Percentiles rank a stretch among this genome's conserved stretches.
Evolutionary conservation across 2,329 filamentous ascomycete species (phyloP).

Genomic region (Aspergillus proliferans): DNA sequence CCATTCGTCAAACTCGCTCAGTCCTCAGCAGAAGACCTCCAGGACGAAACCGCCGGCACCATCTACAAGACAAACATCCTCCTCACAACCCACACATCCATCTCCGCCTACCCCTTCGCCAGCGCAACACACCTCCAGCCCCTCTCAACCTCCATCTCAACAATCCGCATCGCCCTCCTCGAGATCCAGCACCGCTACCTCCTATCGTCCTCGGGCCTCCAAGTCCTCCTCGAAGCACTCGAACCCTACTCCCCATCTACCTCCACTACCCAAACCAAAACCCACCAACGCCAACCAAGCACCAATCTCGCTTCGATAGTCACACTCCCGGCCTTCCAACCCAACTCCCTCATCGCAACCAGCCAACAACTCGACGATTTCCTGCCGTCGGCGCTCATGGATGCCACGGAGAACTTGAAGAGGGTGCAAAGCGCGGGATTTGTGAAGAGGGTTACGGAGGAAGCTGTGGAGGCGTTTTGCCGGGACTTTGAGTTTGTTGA

Average conservation of each 20-base stretch:
- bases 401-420: conserved; percentile 76
- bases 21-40: conserved; percentile 45
- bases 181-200: conserved; percentile 68
- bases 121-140: conserved; percentile 51
- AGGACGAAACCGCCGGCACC: conserved; percentile 39
- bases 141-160: conserved; percentile 49
- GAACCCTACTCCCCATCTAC: conserved; percentile 29
- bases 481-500: conserved; percentile 72
- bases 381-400: conserved; percentile 84
- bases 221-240: conserved; percentile 56
- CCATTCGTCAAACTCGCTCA: conserved; percentile 67
- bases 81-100: conserved; percentile 32
- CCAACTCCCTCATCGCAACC: conserved; percentile 55
- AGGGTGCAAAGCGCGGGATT: conserved; percentile 65
- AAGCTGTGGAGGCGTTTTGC: conserved; percentile 78
- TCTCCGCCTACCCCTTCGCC: conserved; percentile 53
- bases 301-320: conserved; percentile 52
- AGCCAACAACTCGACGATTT: conserved; percentile 83
- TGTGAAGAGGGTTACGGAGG: conserved; percentile 70
- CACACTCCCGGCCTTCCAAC: conserved; percentile 52
- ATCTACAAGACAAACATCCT: conserved; percentile 46
- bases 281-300: conserved; percentile 21
- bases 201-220: conserved; percentile 66
- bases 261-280: background rate
- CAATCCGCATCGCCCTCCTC: conserved; percentile 48